Percentiles rank a stretch among this genome's conserved stretches.
Conservation (phyloP, 2,329 filamentous ascomycete species). For the Fusarium veterinarium region DNA sequence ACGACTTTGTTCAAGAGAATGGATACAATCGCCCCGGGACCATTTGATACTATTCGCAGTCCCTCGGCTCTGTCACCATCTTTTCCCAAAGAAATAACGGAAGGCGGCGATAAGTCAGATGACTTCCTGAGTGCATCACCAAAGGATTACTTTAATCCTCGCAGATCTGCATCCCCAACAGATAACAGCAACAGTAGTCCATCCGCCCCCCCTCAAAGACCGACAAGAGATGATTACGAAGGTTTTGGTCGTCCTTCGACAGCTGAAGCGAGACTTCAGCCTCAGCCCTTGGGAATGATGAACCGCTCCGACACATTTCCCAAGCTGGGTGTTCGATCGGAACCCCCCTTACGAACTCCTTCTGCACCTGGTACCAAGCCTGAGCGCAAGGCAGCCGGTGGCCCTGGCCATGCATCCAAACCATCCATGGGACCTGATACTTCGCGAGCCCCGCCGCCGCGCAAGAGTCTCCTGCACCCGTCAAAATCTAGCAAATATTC, state of each 20-base stretch:
- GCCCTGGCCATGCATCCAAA: conserved; percentile 48
- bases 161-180: conserved; percentile 23
- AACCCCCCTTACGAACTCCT: conserved; percentile 57
- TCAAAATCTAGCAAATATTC: conserved; percentile 53
- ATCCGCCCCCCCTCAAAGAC: conserved; percentile 53
- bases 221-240: conserved; percentile 66
- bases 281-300: conserved; percentile 52
- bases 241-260: conserved; percentile 64
- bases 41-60: conserved; percentile 66
- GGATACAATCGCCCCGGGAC: conserved; percentile 73
- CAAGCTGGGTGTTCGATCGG: conserved; percentile 51
- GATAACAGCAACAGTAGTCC: conserved; percentile 41
- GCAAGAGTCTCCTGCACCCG: conserved; percentile 60
- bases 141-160: conserved; percentile 22
- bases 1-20: conserved; percentile 68
- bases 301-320: conserved; percentile 67
- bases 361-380: conserved; percentile 60
- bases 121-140: conserved; percentile 38
- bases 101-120: conserved; percentile 28
- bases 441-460: conserved; percentile 64
- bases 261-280: conserved; percentile 51
- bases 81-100: conserved; percentile 43
- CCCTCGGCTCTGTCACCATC: conserved; percentile 50
- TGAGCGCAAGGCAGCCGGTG: conserved; percentile 49
- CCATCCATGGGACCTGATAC: conserved; percentile 62